Conservation (phyloP, 2,329 filamentous ascomycete species). For the Pseudogymnoascus sp. region DNA sequence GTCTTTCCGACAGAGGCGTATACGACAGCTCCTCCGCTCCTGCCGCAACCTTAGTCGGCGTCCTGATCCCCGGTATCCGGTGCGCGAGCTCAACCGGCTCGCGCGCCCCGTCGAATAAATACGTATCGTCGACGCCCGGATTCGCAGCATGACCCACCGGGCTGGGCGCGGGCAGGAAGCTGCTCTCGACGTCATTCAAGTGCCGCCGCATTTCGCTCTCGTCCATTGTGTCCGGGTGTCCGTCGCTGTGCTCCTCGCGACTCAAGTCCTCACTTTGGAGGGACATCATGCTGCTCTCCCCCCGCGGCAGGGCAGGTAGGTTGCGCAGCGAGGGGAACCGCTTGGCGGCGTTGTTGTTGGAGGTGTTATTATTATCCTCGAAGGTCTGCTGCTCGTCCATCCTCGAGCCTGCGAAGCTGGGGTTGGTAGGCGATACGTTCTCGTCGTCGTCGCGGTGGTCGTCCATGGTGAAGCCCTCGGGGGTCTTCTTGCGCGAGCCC, state of each 20-base stretch:
- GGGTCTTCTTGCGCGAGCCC: not conserved
- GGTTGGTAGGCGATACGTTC: not conserved
- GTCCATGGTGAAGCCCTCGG: not conserved
- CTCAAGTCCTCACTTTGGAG: conserved; percentile 20
- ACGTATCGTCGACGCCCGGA: conserved; percentile 48
- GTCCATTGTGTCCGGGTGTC: conserved; percentile 23
- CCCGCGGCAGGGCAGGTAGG: conserved; percentile 15
- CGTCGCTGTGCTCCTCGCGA: conserved; percentile 20
- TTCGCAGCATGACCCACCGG: conserved; percentile 41
- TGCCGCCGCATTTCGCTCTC: conserved; percentile 34
- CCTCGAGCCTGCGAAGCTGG: not conserved
- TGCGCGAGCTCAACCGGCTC: conserved; percentile 18
- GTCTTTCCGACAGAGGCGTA: not conserved
- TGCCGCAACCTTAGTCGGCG: not conserved
- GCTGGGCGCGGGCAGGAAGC: conserved; percentile 51
- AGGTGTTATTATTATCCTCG: not conserved
- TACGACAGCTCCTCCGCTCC: not conserved
- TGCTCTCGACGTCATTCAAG: conserved; percentile 56
- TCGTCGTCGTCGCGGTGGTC: not conserved
- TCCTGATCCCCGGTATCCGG: not conserved
- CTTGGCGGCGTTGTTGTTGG: not conserved
- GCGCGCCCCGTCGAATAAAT: conserved; percentile 43
- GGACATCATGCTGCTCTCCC: conserved; percentile 25
- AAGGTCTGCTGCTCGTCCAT: not conserved
- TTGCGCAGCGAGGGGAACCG: not conserved